Evolutionary conservation across 2,329 filamentous ascomycete genomes (phyloP), one percentile per base, ranked within the genome.

Genomic region (Thelonectria blattea): DNA sequence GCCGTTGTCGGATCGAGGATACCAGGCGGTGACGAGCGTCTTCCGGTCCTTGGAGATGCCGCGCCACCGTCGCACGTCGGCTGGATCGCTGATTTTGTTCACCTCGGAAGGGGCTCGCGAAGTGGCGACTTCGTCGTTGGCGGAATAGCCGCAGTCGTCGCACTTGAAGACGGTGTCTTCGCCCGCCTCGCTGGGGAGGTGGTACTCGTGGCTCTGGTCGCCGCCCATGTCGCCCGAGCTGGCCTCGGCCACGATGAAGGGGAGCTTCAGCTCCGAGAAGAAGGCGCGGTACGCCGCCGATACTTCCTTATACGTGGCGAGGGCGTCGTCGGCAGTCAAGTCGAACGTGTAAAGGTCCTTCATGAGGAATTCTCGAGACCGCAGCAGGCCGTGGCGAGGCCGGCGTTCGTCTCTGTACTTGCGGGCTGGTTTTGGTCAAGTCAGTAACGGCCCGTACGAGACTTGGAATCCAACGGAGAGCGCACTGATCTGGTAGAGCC

Each of bases 341-440:
- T 99, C 95, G 72, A 99, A 99, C 0, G 93, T 97, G 74, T 99
- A 99, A 1, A 99, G 84, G 75, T 99, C 95, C 76, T 99, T 99
- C 95, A 99, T 99, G 68, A 92, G 79, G 70, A 99, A 99, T 72
- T 99, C 95, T 62, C 93, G 88, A 1, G 92, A 91, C 10, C 95
- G 88, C 9, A 99, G 81, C 2, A 99, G 81, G 12, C 95, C 95
- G 68, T 96, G 91, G 32, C 95, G 86, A 18, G 95, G 95, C 24
- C 95, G 85, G 58, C 90, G 85, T 76, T 99, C 95, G 78, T 99
- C 95, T 50, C 95, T 88, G 72, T 98, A 99, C 76, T 99, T 99
- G 48, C 94, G 86, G 30, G 92, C 90, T 92, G 62, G 17, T 27
- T 27, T 24, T 24, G 1, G 18, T 20, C 3, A 20, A 48, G 64